These are phyloP conservation scores for Trypanosoma boissoni DNA, from an alignment of 208 protist genomes.

Conservation along the genomic window DNA sequence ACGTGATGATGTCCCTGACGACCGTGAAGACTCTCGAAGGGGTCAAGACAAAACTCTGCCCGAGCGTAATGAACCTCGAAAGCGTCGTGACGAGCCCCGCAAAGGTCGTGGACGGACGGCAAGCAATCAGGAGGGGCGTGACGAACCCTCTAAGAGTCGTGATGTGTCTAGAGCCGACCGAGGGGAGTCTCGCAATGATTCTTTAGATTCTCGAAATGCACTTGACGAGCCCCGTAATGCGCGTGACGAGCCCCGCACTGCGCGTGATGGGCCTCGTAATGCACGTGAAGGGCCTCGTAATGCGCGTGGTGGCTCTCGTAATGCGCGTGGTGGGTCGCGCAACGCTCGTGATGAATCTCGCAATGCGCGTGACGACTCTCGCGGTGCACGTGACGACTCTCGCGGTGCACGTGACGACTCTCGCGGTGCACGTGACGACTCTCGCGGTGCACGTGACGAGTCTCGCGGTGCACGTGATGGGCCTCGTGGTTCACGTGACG, in stretches of 20 bases:
- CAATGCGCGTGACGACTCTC: slow-evolving; percentile 5
- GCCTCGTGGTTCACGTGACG: not conserved
- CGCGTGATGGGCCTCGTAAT: no score
- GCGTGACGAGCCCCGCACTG: no score
- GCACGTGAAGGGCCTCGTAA: slow-evolving; percentile 2
- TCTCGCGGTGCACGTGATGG: not conserved
- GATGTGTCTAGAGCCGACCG: no score
- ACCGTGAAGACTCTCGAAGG: slow-evolving; percentile 4
- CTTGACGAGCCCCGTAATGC: no score
- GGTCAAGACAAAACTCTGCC: not conserved
- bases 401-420: not conserved
- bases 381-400: slow-evolving; percentile 3
- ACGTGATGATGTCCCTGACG: slow-evolving; percentile 14
- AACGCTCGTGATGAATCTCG: slow-evolving; percentile 9
- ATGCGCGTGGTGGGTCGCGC: slow-evolving; percentile 5
- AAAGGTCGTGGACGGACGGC: no score
- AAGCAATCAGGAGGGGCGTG: no score
- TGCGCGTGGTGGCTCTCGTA: slow-evolving; percentile 5
- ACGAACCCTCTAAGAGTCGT: not conserved
- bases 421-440: slow-evolving; percentile 3
- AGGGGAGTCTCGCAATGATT: no score
- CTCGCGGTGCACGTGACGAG: slow-evolving; percentile 4
- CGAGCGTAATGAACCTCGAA: slow-evolving; percentile 8
- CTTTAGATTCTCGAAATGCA: no score
- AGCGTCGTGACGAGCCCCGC: not conserved